These are phyloP conservation scores for Gloeostereum incarnatum DNA, from an alignment of 768 basidiomycete species.

Conservation along the genomic window DNA sequence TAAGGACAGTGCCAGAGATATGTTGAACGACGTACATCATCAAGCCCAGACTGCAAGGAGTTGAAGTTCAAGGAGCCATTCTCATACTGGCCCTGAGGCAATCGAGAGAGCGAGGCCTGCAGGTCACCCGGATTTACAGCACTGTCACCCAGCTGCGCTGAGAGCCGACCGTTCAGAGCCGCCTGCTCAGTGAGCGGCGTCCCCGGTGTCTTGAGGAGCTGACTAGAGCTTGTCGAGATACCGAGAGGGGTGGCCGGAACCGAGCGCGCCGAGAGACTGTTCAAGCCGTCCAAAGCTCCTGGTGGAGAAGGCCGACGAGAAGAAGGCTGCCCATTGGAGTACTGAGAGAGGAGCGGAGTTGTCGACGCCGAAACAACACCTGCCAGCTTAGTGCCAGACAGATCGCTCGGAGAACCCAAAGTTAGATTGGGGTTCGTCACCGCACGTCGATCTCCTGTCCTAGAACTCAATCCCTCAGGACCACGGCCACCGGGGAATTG, in stretches of 20 bases:
- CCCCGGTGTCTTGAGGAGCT: slow-evolving; percentile 56
- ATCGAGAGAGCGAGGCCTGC: slow-evolving; percentile 64
- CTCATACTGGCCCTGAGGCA: slow-evolving; percentile 53
- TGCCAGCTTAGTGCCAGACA: slow-evolving; percentile 28
- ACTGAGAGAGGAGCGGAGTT: slow-evolving; percentile 57
- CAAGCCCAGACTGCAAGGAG: slow-evolving; percentile 37
- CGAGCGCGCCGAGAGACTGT: slow-evolving; percentile 59
- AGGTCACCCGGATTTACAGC: slow-evolving; percentile 45
- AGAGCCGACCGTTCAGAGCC: slow-evolving; percentile 53
- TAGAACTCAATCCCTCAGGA: slow-evolving; percentile 45
- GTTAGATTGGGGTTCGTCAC: slow-evolving; percentile 70
- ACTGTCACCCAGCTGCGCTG: slow-evolving; percentile 41
- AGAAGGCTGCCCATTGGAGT: slow-evolving; percentile 38
- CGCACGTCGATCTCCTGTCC: slow-evolving; percentile 50
- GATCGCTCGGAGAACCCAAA: slow-evolving; percentile 44
- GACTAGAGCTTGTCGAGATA: slow-evolving; percentile 39
- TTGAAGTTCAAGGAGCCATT: slow-evolving; percentile 44
- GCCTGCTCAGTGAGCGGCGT: slow-evolving; percentile 60
- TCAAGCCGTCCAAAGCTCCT: slow-evolving; percentile 49
- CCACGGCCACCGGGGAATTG: slow-evolving; percentile 76
- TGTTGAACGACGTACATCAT: slow-evolving; percentile 43
- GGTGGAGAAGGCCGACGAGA: slow-evolving; percentile 75
- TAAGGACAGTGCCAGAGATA: slow-evolving; percentile 6
- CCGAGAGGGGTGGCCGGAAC: slow-evolving; percentile 77
- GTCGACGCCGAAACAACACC: slow-evolving; percentile 47